Percentiles rank a stretch among this genome's conserved stretches.
Conservation (phyloP, 805 yeast genomes). For the Starmerella khaoyaiensis region DNA sequence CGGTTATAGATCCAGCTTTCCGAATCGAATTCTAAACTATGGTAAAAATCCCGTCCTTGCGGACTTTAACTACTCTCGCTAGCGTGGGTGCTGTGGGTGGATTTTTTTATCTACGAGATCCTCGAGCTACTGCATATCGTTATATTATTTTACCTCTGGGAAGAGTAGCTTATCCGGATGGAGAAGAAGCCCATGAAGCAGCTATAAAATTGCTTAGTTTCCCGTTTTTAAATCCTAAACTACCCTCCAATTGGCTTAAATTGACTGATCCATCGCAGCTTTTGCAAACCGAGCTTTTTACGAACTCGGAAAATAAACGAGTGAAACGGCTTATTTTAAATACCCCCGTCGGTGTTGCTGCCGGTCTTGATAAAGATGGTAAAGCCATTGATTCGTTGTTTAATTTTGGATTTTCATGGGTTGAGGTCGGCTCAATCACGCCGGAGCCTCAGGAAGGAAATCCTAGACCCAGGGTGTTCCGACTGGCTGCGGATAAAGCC, state of each 20-base stretch:
- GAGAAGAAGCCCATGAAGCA: slow-evolving; percentile 72
- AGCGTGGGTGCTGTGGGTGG: slow-evolving; percentile 28
- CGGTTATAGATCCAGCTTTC: not conserved
- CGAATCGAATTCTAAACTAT: too few species aligned
- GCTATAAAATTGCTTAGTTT: slow-evolving; percentile 57
- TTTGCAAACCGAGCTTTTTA: slow-evolving; percentile 24
- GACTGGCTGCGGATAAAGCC: slow-evolving; percentile 73
- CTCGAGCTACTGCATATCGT: slow-evolving; percentile 74
- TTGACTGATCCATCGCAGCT: slow-evolving; percentile 24
- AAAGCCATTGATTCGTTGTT: slow-evolving; percentile 77
- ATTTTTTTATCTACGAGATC: slow-evolving; percentile 48
- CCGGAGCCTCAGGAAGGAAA: slow-evolving; percentile 91
- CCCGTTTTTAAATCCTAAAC: slow-evolving; percentile 26
- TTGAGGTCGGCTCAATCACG: slow-evolving; percentile 86
- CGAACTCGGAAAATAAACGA: slow-evolving; percentile 11
- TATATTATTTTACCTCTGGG: slow-evolving; percentile 67
- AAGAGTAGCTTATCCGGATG: slow-evolving; percentile 49
- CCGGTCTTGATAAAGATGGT: slow-evolving; percentile 90
- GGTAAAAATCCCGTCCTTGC: slow-evolving; percentile 9
- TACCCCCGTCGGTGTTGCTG: slow-evolving; percentile 86
- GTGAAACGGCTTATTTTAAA: slow-evolving; percentile 33
- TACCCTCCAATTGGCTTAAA: slow-evolving; percentile 23
- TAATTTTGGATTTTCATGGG: slow-evolving; percentile 71
- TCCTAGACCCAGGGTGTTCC: slow-evolving; percentile 83
- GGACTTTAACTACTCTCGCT: slow-evolving; percentile 15